Evolutionary conservation across 2,329 filamentous ascomycete genomes (phyloP).

Genomic region (Pseudogymnoascus sp.): DNA sequence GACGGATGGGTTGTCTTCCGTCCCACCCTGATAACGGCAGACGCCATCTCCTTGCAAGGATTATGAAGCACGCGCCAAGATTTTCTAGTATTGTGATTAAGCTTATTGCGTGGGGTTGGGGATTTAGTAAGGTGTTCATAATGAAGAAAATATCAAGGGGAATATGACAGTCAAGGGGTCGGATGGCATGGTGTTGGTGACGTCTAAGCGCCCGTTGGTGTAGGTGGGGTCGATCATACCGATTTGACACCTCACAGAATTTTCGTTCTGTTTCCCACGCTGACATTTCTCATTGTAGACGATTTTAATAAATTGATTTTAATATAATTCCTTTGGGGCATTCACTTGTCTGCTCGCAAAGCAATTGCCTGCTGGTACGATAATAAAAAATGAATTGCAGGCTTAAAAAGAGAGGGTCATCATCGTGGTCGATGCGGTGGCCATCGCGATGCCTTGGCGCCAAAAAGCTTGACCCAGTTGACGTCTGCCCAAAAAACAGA

Average conservation of each 20-base stretch:
- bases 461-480: slow-evolving; percentile 1
- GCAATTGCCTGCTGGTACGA: background rate
- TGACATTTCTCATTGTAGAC: background rate
- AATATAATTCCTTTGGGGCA: background rate
- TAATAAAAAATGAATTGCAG: background rate
- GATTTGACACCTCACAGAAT: background rate
- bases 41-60: background rate
- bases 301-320: background rate
- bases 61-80: slow-evolving; percentile 6
- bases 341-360: background rate
- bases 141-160: background rate
- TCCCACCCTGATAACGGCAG: slow-evolving; percentile 3
- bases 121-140: background rate
- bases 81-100: background rate
- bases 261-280: background rate
- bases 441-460: background rate
- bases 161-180: background rate
- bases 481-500: background rate
- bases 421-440: background rate
- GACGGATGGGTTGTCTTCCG: slow-evolving; percentile 4
- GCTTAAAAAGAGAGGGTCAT: background rate
- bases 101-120: slow-evolving; percentile 4
- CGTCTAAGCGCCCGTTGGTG: background rate
- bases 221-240: background rate
- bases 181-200: background rate